These are phyloP conservation scores for Trametes punicea DNA, from an alignment of 768 basidiomycete species.

Conservation along the genomic window DNA sequence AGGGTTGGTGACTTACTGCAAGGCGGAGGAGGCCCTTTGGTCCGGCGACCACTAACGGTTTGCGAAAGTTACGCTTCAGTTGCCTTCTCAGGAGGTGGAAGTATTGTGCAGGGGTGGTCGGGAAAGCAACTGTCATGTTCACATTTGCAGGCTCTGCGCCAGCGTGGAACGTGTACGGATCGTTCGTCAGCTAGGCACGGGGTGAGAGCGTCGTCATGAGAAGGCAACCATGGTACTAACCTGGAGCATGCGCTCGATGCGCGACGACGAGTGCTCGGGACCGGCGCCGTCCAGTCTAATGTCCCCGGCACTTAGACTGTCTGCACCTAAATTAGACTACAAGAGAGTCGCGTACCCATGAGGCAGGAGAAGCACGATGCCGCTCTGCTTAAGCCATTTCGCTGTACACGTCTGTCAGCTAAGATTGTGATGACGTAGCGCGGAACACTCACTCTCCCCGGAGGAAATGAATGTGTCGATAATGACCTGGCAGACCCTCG, in stretches of 20 bases:
- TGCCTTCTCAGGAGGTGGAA: conserved; percentile 92
- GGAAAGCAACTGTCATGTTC: conserved; percentile 84
- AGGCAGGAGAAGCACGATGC: conserved; percentile 79
- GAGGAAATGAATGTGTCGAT: conserved; percentile 89
- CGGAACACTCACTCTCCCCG: conserved; percentile 63
- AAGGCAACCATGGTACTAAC: conserved; percentile 34
- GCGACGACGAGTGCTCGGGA: conserved; percentile 88
- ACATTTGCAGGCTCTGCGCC: conserved; percentile 43
- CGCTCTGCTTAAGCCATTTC: conserved; percentile 93
- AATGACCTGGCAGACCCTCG: conserved; percentile 49
- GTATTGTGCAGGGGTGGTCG: conserved; percentile 87
- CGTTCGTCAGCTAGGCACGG: conserved; percentile 68
- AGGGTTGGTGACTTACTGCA: conserved; percentile 47
- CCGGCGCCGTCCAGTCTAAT: conserved; percentile 77
- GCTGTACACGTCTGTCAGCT: conserved; percentile 41
- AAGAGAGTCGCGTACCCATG: conserved; percentile 50
- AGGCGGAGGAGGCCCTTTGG: conserved; percentile 83
- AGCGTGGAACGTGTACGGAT: conserved; percentile 43
- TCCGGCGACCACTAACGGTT: conserved; percentile 79
- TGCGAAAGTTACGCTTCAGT: conserved; percentile 79
- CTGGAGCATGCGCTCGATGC: conserved; percentile 90
- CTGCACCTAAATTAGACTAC: not conserved
- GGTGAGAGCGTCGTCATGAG: conserved; percentile 1
- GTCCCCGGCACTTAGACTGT: not conserved
- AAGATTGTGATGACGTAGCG: not conserved